Percentiles rank a stretch among this genome's conserved stretches.
Conservation (phyloP, 192 early-diverging fungal genomes). For the Coemansia sp. region DNA sequence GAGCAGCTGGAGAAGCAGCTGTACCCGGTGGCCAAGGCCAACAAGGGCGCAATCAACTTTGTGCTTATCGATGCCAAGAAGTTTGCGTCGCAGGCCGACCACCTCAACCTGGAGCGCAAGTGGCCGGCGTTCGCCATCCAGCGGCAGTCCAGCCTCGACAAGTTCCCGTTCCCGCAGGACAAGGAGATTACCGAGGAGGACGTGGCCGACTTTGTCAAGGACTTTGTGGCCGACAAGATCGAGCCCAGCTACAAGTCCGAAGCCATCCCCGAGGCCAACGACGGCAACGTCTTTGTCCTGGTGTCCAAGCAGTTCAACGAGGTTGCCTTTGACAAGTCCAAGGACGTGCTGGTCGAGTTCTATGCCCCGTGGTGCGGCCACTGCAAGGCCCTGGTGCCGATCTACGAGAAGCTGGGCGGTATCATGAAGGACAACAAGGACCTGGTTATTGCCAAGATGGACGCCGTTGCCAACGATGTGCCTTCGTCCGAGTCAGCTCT, state of each 20-base stretch:
- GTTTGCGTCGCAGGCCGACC: slow-evolving; percentile 80
- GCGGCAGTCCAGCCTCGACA: slow-evolving; percentile 62
- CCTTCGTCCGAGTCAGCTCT: slow-evolving; percentile 61
- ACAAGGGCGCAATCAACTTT: slow-evolving; percentile 86
- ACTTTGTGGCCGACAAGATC: slow-evolving; percentile 62
- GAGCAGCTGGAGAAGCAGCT: slow-evolving; percentile 53
- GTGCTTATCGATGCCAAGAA: slow-evolving; percentile 86
- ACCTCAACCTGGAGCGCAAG: slow-evolving; percentile 80
- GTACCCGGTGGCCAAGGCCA: slow-evolving; percentile 71
- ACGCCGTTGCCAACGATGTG: slow-evolving; percentile 91
- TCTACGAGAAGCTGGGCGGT: slow-evolving; percentile 78
- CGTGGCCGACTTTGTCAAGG: slow-evolving; percentile 58
- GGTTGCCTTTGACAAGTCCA: slow-evolving; percentile 8
- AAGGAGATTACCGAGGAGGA: slow-evolving; percentile 56
- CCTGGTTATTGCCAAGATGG: slow-evolving; percentile 88
- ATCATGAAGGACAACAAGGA: slow-evolving; percentile 49
- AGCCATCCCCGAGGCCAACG: slow-evolving; percentile 75
- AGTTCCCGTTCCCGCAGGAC: slow-evolving; percentile 81
- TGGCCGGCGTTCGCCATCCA: slow-evolving; percentile 95
- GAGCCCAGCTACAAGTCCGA: slow-evolving; percentile 79
- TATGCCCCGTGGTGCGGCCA: slow-evolving; percentile 94
- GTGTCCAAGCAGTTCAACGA: slow-evolving; percentile 70
- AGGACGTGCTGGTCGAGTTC: slow-evolving; percentile 63
- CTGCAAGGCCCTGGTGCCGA: slow-evolving; percentile 74
- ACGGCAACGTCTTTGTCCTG: slow-evolving; percentile 84